phyloP scores from a whole-genome alignment of 1,139 yeast genomes.

The Kodamaea alishanica region DNA sequence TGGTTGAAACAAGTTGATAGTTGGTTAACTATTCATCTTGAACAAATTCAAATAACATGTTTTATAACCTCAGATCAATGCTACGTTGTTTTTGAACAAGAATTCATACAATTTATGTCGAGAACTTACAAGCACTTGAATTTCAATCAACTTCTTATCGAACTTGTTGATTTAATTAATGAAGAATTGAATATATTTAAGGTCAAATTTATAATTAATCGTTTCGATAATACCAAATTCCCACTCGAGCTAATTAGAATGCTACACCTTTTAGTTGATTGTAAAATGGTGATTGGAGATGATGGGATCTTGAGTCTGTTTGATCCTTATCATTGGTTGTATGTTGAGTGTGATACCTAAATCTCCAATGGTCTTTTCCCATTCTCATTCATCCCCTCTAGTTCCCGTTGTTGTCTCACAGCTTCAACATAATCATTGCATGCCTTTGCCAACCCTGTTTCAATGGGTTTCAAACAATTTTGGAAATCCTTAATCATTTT shows the following conservation, averaged over 20 bases:
- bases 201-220: constrained; percentile 6
- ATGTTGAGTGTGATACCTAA: neutral
- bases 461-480: constrained; percentile 28
- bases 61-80: neutral
- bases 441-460: constrained; percentile 30
- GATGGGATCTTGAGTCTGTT: neutral
- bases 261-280: constrained; percentile 5
- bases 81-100: constrained; percentile 1
- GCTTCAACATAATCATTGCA: constrained; percentile 31
- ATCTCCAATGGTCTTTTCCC: constrained; percentile 25
- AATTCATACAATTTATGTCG: too few species aligned
- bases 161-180: constrained; percentile 1
- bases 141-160: neutral
- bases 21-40: too few species aligned
- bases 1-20: too few species aligned
- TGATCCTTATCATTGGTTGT: constrained; percentile 1
- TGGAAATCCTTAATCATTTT: constrained; percentile 33
- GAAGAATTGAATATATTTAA: constrained; percentile 1
- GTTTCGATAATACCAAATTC: constrained; percentile 2
- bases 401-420: constrained; percentile 17
- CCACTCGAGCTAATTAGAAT: constrained; percentile 5
- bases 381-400: constrained; percentile 21
- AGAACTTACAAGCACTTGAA: too few species aligned
- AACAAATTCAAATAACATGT: too few species aligned
- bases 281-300: constrained; percentile 1